Conservation (phyloP, 106 monocot genomes). For the Agapanthus africanus region DNA sequence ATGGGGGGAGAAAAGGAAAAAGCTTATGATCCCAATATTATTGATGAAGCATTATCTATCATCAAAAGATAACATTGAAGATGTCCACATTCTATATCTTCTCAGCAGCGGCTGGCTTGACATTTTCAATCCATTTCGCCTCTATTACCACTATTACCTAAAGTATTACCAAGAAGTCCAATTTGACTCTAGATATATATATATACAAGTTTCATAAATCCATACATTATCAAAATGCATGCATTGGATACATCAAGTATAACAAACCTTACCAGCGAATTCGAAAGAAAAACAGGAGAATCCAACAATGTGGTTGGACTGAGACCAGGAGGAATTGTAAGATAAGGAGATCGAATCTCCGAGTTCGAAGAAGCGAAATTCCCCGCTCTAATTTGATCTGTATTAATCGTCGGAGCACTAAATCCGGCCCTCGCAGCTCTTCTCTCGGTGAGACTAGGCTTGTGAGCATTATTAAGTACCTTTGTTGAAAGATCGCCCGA, state of each 20-base stretch:
- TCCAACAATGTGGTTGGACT: constrained; percentile 72
- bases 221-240: not conserved
- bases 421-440: constrained; percentile 68
- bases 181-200: not conserved
- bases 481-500: constrained; percentile 14
- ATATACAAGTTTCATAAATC: not conserved
- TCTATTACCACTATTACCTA: not conserved
- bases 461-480: constrained; percentile 14
- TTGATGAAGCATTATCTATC: not conserved
- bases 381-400: constrained; percentile 19
- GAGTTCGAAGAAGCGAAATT: constrained; percentile 23
- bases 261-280: constrained; percentile 42
- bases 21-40: not conserved
- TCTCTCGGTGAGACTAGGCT: constrained; percentile 30
- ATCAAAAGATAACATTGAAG: not conserved
- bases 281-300: constrained; percentile 78
- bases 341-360: constrained; percentile 39
- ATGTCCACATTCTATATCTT: not conserved
- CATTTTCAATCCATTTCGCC: not conserved
- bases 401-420: constrained; percentile 56
- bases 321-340: constrained; percentile 65
- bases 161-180: not conserved
- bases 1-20: not conserved
- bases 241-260: not conserved
- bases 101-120: not conserved